Evolutionary conservation across 306 rosid genomes (phyloP), one percentile per base, ranked within the genome.

Genomic region (Quercus agrifolia): DNA sequence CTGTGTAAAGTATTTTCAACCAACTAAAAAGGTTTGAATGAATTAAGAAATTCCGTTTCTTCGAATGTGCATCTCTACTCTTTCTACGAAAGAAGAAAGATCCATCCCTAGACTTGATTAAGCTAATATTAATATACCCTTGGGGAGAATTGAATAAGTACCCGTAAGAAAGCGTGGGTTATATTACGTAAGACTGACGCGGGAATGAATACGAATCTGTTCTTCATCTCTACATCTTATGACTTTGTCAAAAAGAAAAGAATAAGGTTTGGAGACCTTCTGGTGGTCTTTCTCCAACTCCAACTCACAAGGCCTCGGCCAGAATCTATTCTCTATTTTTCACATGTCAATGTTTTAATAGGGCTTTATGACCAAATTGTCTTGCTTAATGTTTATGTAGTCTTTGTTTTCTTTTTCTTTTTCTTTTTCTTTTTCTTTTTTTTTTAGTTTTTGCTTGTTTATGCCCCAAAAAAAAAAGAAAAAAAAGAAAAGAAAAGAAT

Each of bases 1-100:
- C 14, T 30, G 74, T 51, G 77, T 23, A 59, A 13, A 10, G 54
- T 57, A 46, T 23, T 78, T 75, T 58, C 25, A 59, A 20, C 66
- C 66, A 4, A 4, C 4, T 59, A n/a, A 58, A 20, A 58, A 21
- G 30, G 64, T 59, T 59, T 9, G 14, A 59, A 59, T 23, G 30
- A 59, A 59, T 23, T 8, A 59, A 0, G 4, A 58, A 58, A 8
- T 10, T 8, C 23, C 17, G 4, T 49, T 49, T 3, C 54, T 49
- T 49, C 15, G 54, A 49, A 49, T 49, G 54, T 49, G 54, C 4
- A 13, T 49, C 54, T 3, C 54, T 49, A 12, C 54, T 49, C 54
- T 49, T 49, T 49, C 54, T 12, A 49, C 6, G 41, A 35, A 35
- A 35, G 9, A 35, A 2, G 15, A 11, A 59, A 58, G 30, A 21